Base-by-base conservation (phyloP, 2,329 filamentous ascomycete species). In the Daldinia sp. region DNA sequence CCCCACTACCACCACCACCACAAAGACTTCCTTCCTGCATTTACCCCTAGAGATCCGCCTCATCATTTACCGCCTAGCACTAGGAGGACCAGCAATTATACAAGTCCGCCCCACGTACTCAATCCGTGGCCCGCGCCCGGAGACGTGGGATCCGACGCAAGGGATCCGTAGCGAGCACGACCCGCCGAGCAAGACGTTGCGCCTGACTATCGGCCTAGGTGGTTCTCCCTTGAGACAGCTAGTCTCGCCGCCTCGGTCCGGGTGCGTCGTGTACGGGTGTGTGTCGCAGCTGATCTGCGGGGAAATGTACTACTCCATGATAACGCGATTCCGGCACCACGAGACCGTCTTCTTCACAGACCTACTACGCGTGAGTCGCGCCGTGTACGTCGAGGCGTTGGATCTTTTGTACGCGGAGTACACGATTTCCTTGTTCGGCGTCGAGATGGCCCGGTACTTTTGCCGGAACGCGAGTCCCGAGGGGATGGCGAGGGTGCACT, bases 381-480 rank as follows among this genome's bases (percentile, higher is more conserved):
- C 37, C 1, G 55, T 72, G 2, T 73, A 73, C 15, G 53, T 7
- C 15, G 72, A 73, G 7, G 26, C 63, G 2, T 55, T 73, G 9
- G 63, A 68, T 12, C 26, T 70, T 7, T 53, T 73, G 28, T 73
- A 72, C 26, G 65, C 58, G 2, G 37, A 63, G 6, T 68, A 68
- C 28, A 73, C 72, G 9, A 56, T 72, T 33, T 72, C 68, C n/a
- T 57, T 73, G 13, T 65, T 72, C 48, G 68, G 72, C 18, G 59
- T 58, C 4, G 63, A 72, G 18, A 71, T 73, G 23, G 68, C 65
- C 48, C 70, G 54, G 1, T 72, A 68, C 35, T 73, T 73, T 30
- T 58, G 60, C 39, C 70, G 70, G 6, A 72, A 72, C 18, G 68
- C 68, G 50, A 73, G 72, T 10, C 72, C 68, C 1, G 72, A 73